Conservation (phyloP, 345 rosid genomes). For the Angophora floribunda region DNA sequence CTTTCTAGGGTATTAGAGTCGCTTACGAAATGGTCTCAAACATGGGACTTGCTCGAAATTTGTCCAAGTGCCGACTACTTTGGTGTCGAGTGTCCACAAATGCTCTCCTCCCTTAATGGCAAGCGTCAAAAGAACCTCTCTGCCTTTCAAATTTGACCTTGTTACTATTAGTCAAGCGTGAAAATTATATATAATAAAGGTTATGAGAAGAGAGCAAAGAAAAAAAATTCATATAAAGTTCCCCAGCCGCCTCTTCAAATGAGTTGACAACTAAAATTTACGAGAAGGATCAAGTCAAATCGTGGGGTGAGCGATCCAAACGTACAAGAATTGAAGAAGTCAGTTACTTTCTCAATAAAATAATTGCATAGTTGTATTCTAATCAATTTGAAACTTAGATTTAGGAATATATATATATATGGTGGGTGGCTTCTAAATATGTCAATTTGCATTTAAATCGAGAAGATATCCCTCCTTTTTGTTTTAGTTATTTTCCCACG, state of each 20-base stretch:
- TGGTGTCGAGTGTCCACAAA: background rate
- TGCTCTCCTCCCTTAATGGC: background rate
- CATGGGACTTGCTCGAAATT: background rate
- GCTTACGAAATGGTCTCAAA: background rate
- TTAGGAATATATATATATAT: too few relatives aligned
- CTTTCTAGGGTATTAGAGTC: background rate
- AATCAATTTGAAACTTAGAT: background rate
- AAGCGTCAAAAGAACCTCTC: background rate
- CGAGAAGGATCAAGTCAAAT: background rate
- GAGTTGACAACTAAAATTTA: background rate
- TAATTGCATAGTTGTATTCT: background rate
- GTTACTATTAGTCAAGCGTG: background rate
- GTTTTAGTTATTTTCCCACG: background rate
- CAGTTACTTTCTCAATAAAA: background rate
- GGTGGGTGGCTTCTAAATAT: background rate
- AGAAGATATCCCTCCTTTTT: background rate
- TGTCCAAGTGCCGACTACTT: background rate
- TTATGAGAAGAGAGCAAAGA: background rate
- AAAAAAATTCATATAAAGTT: background rate
- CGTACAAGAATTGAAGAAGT: background rate
- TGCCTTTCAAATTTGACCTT: background rate
- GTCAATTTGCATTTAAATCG: background rate
- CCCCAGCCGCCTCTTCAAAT: background rate
- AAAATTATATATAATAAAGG: background rate
- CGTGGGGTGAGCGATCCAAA: background rate